Evolutionary conservation across 2,329 filamentous ascomycete genomes (phyloP).

Genomic region (Arthrobotrys entomopaga): DNA sequence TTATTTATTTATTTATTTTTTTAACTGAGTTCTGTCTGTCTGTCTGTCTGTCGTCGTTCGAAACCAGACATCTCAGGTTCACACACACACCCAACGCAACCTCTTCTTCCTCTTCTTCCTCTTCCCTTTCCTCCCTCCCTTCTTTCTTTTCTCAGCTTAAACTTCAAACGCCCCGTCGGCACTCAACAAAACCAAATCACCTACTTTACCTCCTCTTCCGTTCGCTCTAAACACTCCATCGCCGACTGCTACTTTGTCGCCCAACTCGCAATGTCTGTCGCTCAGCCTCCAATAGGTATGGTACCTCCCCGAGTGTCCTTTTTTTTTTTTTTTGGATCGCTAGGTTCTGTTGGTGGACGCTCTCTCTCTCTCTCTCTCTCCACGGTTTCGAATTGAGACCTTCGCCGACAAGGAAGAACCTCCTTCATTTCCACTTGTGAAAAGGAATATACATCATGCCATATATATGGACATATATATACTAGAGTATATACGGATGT

Average conservation of each 20-base stretch:
- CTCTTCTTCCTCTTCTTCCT: conserved; percentile 6
- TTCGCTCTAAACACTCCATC: background rate
- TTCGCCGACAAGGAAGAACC: conserved; percentile 4
- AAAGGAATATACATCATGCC: no score
- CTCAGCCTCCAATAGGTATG: conserved; percentile 54
- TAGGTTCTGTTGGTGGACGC: background rate
- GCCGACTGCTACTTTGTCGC: conserved; percentile 14
- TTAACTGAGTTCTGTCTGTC: no score
- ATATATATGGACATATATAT: no score
- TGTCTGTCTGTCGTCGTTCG: no score
- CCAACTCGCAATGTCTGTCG: conserved; percentile 42
- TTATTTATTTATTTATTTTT: background rate
- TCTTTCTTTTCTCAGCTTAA: background rate
- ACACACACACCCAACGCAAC: background rate
- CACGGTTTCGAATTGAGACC: conserved; percentile 41
- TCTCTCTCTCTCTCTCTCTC: background rate
- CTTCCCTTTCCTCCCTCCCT: conserved; percentile 1
- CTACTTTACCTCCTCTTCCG: background rate
- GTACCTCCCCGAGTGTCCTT: background rate
- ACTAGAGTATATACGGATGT: conserved; percentile 9
- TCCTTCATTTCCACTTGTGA: background rate
- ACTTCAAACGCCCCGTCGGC: no score
- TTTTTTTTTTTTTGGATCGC: conserved; percentile 7
- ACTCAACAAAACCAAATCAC: no score
- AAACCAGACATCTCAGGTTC: background rate